These are phyloP conservation scores for Lepidium aucheri DNA, from an alignment of 345 rosid genomes.

Conservation along the genomic window DNA sequence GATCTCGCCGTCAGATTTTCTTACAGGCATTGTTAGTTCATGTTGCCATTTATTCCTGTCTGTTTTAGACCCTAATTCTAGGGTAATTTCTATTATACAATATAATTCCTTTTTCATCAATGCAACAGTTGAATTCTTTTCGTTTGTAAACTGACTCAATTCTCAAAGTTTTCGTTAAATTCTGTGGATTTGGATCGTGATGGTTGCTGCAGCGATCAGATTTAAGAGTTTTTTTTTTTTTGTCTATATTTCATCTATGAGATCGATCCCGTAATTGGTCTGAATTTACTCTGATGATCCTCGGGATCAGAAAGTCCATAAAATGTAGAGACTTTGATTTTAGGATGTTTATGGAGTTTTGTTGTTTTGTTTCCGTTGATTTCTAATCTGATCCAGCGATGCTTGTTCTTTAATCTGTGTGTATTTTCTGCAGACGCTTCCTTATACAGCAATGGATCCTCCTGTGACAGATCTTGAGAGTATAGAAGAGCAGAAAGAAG, in stretches of 20 bases:
- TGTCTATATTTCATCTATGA: not conserved
- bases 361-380: not conserved
- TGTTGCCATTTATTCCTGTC: not conserved
- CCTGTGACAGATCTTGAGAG: slow-evolving; percentile 39
- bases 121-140: slow-evolving; percentile 6
- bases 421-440: not conserved
- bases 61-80: slow-evolving; percentile 1
- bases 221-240: not conserved
- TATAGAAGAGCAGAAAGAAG: slow-evolving; percentile 50
- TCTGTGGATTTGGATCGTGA: not conserved
- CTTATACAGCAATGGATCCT: slow-evolving; percentile 31
- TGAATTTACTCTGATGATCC: not conserved
- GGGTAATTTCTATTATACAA: not conserved
- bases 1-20: slow-evolving; percentile 8
- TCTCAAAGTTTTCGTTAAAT: not conserved
- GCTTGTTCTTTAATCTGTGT: not conserved
- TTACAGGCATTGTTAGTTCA: slow-evolving; percentile 5
- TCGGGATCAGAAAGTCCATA: not conserved
- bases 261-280: not conserved
- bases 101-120: not conserved
- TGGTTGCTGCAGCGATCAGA: not conserved
- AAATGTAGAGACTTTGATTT: not conserved
- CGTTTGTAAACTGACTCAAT: not conserved
- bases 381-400: not conserved
- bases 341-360: not conserved